Base-by-base conservation (phyloP, 441 rosid genomes). In the Hura crepitans region DNA sequence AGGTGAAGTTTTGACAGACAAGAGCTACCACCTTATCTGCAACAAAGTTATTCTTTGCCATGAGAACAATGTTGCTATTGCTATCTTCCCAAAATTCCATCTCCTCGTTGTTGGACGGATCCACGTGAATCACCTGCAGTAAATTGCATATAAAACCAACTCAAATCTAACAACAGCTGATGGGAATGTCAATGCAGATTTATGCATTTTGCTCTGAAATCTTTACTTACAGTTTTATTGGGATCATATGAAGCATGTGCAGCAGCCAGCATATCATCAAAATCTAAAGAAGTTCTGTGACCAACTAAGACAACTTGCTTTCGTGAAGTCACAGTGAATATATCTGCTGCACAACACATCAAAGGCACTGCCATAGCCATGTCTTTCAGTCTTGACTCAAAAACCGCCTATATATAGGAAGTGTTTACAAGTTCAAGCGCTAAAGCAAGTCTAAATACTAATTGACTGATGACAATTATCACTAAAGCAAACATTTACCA, bases 311-410 rank as follows among this genome's bases (percentile, higher is more conserved):
- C 87, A 46, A 91, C 80, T 75, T 90, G 87, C 75, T 88, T 91
- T 75, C 80, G 66, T 15, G 85, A 84, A 54, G 92, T 87, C 50
- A 83, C 65, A 0, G 85, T 68, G 68, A 85, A 71, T 90, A 90
- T 88, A 61, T 85, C 97, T 1, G 94, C 96, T 0, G 89, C 97
- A 74, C 92, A 89, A 73, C 96, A 94, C 99, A 90, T 88, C 74
- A 90, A 81, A 0, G 97, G 99, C 77, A 91, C 93, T 6, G 97
- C 97, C 84, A 90, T 82, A 2, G 98, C 88, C 83, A 78, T 60
- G 56, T 91, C 97, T 72, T 80, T 90, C 62, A 91, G 77, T 83
- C 96, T 86, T 5, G 80, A 68, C 80, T 86, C 89, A 22, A 91
- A 91, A 42, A 91, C 97, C 0, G 95, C 94, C 97, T 91, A 81